These are phyloP conservation scores for Picochlorum costavermella DNA, from an alignment of 139 green algal species.

Conservation along the genomic window DNA sequence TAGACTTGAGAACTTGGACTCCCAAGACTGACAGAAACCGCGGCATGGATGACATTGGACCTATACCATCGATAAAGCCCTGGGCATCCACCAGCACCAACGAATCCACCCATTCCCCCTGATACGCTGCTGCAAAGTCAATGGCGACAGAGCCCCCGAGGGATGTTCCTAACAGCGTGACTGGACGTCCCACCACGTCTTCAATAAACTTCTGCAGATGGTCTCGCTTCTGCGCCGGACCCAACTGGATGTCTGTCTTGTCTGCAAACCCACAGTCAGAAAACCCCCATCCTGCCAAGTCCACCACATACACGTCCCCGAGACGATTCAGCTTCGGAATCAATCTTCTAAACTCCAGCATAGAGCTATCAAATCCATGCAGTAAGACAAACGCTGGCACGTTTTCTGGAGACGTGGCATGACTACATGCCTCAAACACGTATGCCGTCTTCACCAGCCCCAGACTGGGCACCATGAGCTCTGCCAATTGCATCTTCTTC, in stretches of 20 bases:
- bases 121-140: constrained; percentile 68
- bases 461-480: constrained; percentile 18
- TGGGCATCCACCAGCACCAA: constrained; percentile 76
- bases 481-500: constrained; percentile 10
- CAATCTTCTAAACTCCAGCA: constrained; percentile 81
- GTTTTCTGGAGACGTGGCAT: background rate
- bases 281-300: constrained; percentile 67
- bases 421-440: constrained; percentile 6
- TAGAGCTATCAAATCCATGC: constrained; percentile 78
- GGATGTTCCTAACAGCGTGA: constrained; percentile 69
- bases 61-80: constrained; percentile 82
- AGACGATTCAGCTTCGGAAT: constrained; percentile 50
- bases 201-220: constrained; percentile 74
- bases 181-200: constrained; percentile 38
- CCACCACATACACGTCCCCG: constrained; percentile 52
- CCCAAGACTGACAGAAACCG: constrained; percentile 42
- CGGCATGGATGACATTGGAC: constrained; percentile 59
- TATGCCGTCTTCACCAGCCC: constrained; percentile 31
- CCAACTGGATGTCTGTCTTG: background rate
- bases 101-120: constrained; percentile 64
- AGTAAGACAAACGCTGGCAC: constrained; percentile 68
- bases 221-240: constrained; percentile 59
- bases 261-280: constrained; percentile 25
- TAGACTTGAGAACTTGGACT: constrained; percentile 56
- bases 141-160: constrained; percentile 84